Percentiles rank a stretch among this genome's conserved stretches.
phyloP scores from a whole-genome alignment of 2,329 filamentous ascomycete genomes.

The Coleophoma cylindrospora region DNA sequence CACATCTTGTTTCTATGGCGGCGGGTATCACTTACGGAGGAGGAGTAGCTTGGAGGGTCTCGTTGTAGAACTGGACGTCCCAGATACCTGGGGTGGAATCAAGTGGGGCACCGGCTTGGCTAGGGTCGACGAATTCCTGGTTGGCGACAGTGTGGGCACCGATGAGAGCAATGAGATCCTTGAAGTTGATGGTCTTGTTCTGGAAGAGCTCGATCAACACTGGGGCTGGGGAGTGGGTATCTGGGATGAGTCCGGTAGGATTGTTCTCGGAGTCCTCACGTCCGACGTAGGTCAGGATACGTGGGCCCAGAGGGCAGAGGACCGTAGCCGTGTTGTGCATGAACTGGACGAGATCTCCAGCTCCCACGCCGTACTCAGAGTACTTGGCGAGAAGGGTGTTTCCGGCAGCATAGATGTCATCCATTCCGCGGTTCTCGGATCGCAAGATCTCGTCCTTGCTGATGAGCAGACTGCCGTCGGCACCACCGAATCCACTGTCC shows the following conservation, averaged over 20 bases:
- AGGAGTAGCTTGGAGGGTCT: constrained; percentile 28
- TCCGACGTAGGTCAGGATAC: constrained; percentile 45
- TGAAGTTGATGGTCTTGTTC: constrained; percentile 46
- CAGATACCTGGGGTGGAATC: constrained; percentile 48
- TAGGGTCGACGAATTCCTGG: constrained; percentile 38
- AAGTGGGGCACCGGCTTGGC: constrained; percentile 38
- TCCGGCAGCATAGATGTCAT: constrained; percentile 35
- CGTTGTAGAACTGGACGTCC: constrained; percentile 46
- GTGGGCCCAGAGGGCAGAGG: constrained; percentile 46
- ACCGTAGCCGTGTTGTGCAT: constrained; percentile 26
- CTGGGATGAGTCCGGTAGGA: constrained; percentile 38
- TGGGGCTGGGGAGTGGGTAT: constrained; percentile 36
- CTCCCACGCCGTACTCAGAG: constrained; percentile 35
- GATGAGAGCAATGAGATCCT: constrained; percentile 46
- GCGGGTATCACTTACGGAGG: constrained; percentile 17
- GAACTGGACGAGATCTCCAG: constrained; percentile 51
- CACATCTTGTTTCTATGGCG: not conserved
- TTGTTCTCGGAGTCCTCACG: constrained; percentile 38
- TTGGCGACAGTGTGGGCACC: constrained; percentile 49
- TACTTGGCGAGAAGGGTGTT: constrained; percentile 27
- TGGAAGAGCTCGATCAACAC: constrained; percentile 42
- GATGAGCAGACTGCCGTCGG: constrained; percentile 40
- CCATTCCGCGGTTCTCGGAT: constrained; percentile 41
- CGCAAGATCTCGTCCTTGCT: constrained; percentile 30
- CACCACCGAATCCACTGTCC: constrained; percentile 31